Base-by-base conservation (phyloP, 345 rosid species). In the Abelmoschus esculentus region DNA sequence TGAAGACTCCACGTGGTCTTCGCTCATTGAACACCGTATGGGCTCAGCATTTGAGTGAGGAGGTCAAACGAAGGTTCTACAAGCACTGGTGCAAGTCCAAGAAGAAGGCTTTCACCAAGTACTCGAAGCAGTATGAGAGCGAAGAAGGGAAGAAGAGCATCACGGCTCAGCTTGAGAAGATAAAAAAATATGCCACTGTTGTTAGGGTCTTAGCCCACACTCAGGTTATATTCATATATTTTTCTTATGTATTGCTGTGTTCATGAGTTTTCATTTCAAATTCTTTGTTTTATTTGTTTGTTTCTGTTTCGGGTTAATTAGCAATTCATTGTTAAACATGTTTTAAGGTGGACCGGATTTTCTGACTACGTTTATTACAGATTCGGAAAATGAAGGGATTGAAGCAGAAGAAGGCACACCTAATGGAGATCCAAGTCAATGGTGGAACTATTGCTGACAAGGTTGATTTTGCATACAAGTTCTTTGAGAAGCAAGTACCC, bases 371-470 rank as follows among this genome's bases (percentile, higher is more conserved):
- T 53, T 6, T 17, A 6, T 53, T 53, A 8, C 56, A 53, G 56
- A 53, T 53, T n/a, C 17, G 56, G 26, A 53, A 53, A 17, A n/a
- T 53, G 22, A 53, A 53, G 26, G 56, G 56, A 17, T 53, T 53
- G 56, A 53, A 53, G 56, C 56, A 53, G 26, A 53, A 53, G 56
- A 53, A 53, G 56, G 56, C 56, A n/a, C 56, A 53, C 56, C 22
- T 53, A 17, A 53, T 53, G 56, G 56, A 53, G 56, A 17, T 53
- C 56, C 56, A 53, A 53, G 56, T 53, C 3, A 53, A 53, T 7
- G 56, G 56, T 53, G 56, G 56, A 53, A 53, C 56, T 53, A 53
- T 53, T 53, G 22, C 56, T 17, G 56, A 53, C 56, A 53, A 53
- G 17, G 56, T 53, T 17, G 56, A 53, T 17, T 53, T 53, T 53